Percentiles rank a stretch among this genome's conserved stretches.
These are phyloP conservation scores for Talaromyces rugulosus DNA, from an alignment of 2,329 filamentous ascomycete species.

Conservation along the genomic window DNA sequence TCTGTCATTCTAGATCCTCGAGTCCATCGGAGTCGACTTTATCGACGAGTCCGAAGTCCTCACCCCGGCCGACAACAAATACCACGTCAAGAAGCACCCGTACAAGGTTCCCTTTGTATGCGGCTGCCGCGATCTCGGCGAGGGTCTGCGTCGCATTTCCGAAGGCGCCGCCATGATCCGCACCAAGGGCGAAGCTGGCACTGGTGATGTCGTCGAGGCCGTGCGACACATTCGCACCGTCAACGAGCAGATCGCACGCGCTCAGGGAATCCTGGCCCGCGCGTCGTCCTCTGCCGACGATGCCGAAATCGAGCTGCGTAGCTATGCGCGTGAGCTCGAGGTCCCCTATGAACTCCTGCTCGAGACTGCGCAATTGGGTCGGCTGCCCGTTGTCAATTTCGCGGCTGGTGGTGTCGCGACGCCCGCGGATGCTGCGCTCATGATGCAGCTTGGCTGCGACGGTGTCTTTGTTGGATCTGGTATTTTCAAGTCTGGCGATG, in stretches of 20 bases:
- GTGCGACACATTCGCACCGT: slow-evolving; percentile 94
- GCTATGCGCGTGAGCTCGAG: slow-evolving; percentile 76
- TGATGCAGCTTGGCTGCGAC: slow-evolving; percentile 99
- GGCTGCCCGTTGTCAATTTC: slow-evolving; percentile 95
- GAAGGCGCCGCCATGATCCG: slow-evolving; percentile 98
- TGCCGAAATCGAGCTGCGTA: slow-evolving; percentile 67
- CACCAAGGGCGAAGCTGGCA: slow-evolving; percentile 96
- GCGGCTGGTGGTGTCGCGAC: slow-evolving; percentile 99
- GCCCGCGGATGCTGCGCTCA: slow-evolving; percentile 89
- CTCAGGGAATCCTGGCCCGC: slow-evolving; percentile 50
- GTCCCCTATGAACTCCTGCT: slow-evolving; percentile 74
- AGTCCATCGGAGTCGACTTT: slow-evolving; percentile 92
- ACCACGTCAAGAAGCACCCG: slow-evolving; percentile 84
- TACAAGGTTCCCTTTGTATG: slow-evolving; percentile 92
- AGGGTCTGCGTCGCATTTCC: slow-evolving; percentile 82
- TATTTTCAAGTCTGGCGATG: slow-evolving; percentile 95
- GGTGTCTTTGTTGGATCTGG: slow-evolving; percentile 95
- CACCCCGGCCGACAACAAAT: slow-evolving; percentile 83
- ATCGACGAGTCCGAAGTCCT: slow-evolving; percentile 98
- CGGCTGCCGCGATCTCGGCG: slow-evolving; percentile 88
- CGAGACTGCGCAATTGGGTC: slow-evolving; percentile 80
- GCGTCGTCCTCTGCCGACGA: slow-evolving; percentile 24
- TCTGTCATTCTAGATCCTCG: slow-evolving; percentile 64
- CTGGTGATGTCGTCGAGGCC: slow-evolving; percentile 93
- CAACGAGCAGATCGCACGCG: slow-evolving; percentile 73